These are phyloP conservation scores for Xylaria sp. DNA, from an alignment of 2,329 filamentous ascomycete species.

Conservation along the genomic window DNA sequence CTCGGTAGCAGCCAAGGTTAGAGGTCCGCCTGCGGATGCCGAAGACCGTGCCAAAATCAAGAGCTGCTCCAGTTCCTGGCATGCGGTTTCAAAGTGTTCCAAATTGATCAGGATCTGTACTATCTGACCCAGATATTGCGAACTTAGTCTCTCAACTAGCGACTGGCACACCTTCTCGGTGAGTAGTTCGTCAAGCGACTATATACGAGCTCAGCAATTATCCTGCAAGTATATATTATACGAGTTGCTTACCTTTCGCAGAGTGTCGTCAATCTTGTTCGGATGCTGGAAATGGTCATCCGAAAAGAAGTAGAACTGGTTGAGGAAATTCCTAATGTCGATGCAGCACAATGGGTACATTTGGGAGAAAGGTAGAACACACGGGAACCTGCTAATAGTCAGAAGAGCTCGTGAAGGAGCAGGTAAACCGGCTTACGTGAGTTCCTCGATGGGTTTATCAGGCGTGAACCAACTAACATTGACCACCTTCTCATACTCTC, in stretches of 20 bases:
- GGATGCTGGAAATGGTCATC: conserved; percentile 95
- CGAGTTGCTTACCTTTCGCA: conserved; percentile 65
- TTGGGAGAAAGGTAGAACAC: conserved; percentile 94
- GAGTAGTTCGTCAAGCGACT: conserved; percentile 94
- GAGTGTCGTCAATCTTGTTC: conserved; percentile 85
- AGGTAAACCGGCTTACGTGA: conserved; percentile 59
- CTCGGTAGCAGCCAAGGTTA: conserved; percentile 80
- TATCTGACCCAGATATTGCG: conserved; percentile 95
- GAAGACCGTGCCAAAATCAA: conserved; percentile 84
- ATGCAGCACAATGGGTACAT: conserved; percentile 99
- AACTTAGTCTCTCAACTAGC: conserved; percentile 83
- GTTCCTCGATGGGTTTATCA: conserved; percentile 73
- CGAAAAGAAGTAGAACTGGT: conserved; percentile 97
- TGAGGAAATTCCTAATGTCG: conserved; percentile 95
- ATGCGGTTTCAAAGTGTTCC: conserved; percentile 94
- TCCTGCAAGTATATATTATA: neutral
- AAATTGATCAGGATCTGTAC: conserved; percentile 98
- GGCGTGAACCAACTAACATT: conserved; percentile 96
- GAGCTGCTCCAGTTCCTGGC: conserved; percentile 83
- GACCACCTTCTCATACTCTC: conserved; percentile 94
- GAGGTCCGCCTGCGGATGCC: conserved; percentile 76
- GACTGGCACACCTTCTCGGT: conserved; percentile 90
- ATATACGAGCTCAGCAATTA: conserved; percentile 13
- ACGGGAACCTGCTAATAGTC: conserved; percentile 71
- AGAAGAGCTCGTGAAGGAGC: conserved; percentile 15